phyloP scores from a whole-genome alignment of 257 asterid species.

The Gardenia jasminoides region DNA sequence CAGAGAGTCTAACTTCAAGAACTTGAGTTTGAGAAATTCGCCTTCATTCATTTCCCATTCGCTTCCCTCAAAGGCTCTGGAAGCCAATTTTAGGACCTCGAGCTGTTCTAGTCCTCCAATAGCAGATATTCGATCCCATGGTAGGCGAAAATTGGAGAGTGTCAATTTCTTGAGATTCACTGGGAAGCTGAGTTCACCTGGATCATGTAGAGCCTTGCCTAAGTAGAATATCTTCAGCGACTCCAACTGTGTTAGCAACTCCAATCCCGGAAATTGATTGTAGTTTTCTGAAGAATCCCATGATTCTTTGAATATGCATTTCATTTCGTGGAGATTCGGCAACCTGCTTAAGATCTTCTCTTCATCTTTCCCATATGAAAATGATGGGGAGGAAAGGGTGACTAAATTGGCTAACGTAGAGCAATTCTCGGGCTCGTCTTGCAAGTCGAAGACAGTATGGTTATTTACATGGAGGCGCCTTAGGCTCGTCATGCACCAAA shows the following conservation, averaged over 20 bases:
- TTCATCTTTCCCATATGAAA: background rate
- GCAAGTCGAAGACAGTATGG: background rate
- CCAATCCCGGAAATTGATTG: background rate
- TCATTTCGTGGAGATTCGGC: background rate
- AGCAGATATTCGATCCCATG: too few species aligned
- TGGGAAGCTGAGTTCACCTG: conserved; percentile 5
- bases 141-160: background rate
- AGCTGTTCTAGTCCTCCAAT: background rate
- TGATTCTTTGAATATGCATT: background rate
- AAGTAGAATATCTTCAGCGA: background rate
- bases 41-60: background rate
- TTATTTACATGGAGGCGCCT: conserved; percentile 2
- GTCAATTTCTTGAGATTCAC: conserved; percentile 6
- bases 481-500: background rate
- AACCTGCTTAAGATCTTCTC: background rate
- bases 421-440: background rate
- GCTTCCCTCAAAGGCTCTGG: background rate
- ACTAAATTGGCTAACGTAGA: background rate
- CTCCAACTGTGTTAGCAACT: background rate
- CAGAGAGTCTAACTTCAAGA: background rate
- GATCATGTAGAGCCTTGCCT: background rate
- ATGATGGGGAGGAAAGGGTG: conserved; percentile 1
- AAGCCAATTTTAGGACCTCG: background rate
- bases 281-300: background rate
- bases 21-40: background rate